Evolutionary conservation across 441 rosid species (phyloP), one percentile per base, ranked within the genome.

Genomic region (Isatis lusitanica): DNA sequence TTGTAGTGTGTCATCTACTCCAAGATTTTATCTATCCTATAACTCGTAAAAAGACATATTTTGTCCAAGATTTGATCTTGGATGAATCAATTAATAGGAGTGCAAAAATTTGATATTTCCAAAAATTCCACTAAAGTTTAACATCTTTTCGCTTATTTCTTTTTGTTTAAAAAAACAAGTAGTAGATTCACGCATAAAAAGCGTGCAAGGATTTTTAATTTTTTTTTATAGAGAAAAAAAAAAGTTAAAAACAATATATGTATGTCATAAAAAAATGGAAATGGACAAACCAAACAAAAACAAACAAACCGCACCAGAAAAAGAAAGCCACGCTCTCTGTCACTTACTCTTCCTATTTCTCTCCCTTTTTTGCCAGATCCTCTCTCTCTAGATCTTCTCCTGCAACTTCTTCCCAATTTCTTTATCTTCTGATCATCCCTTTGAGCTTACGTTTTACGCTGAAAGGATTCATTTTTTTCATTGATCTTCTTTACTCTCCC

Each of bases 241-340:
- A 26, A 42, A 62, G 31, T 38, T 58, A 13, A 48, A 59, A 59
- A 38, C 26, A 55, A 31, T 30, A 16, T 6, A 17, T 9, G 53
- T 28, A 44, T 18, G 75, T 63, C 60, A 76, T 64, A 58, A 77
- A 76, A 26, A 58, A 70, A 63, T 18, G 55, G 44, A 76, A 75
- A 61, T 68, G 63, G 74, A 63, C 50, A 75, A 59, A 70, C 67
- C 55, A 74, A 60, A 70, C 75, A 38, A 70, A 71, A 70, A 76
- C 74, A 76, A 76, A 76, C 71, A 76, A 76, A 76, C 71, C 67
- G 79, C 79, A 76, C 71, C 75, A 76, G 79, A 72, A 60, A 77
- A 77, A 71, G 68, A 71, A 66, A 62, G 59, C 59, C 71, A 66
- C 80, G 73, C 80, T 71, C 80, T 71, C 80, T 71, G 73, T 76